Conservation (phyloP, 139 green algal genomes). For the Asterochloris erici region DNA sequence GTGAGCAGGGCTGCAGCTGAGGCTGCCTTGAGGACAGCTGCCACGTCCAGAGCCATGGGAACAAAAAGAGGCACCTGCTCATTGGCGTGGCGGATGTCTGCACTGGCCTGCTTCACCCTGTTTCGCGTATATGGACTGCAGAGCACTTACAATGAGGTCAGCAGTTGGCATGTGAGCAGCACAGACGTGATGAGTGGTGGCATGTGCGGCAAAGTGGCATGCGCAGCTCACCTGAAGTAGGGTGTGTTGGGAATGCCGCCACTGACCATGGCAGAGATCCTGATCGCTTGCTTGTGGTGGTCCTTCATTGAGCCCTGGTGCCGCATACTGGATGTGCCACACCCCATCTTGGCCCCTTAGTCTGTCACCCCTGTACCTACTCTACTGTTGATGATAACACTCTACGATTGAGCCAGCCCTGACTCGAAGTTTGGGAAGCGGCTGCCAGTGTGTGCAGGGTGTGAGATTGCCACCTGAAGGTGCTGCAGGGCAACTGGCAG, state of each 20-base stretch:
- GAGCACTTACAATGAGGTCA: too few species aligned
- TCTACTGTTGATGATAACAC: too few species aligned
- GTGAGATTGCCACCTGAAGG: too few species aligned
- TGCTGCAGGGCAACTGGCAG: too few species aligned
- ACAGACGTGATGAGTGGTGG: too few species aligned
- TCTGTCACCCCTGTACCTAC: neutral
- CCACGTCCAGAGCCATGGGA: neutral
- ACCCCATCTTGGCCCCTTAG: neutral
- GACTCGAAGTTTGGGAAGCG: too few species aligned
- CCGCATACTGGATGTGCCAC: slow-evolving; percentile 7
- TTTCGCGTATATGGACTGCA: slow-evolving; percentile 10
- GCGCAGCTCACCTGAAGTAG: neutral
- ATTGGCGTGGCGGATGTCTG: neutral
- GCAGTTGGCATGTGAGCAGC: too few species aligned
- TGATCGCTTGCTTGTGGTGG: slow-evolving; percentile 1
- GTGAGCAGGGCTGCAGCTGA: neutral
- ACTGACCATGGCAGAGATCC: slow-evolving; percentile 15
- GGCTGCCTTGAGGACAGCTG: neutral
- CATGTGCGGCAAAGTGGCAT: too few species aligned
- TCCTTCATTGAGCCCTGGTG: slow-evolving; percentile 4
- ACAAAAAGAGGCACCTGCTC: neutral
- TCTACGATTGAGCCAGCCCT: too few species aligned
- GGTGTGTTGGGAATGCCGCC: neutral
- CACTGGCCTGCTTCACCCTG: slow-evolving; percentile 12
- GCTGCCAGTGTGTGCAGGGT: too few species aligned